Evolutionary conservation across 176 grass and related monocot species (phyloP).

Genomic region (Carex parvula): DNA sequence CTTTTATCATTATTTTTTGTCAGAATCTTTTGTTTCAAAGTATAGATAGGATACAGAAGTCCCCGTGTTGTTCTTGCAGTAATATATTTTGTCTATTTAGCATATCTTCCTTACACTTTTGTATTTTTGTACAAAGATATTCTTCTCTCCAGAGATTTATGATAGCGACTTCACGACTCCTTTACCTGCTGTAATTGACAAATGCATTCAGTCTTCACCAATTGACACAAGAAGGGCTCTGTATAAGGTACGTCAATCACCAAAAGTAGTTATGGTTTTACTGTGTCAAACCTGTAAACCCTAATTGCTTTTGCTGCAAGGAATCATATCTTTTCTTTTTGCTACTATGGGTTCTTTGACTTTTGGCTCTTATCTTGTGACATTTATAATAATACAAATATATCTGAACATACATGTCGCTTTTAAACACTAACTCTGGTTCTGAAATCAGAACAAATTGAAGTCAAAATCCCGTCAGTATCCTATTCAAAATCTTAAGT

Average conservation of each 20-base stretch:
- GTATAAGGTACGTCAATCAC: conserved; percentile 67
- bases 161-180: conserved; percentile 69
- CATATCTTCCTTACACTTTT: conserved; percentile 4
- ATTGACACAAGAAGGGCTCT: conserved; percentile 93
- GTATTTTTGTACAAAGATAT: conserved; percentile 49
- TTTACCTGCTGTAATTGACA: conserved; percentile 79
- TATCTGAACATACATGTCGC: not conserved
- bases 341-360: not conserved
- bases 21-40: not conserved
- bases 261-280: not conserved
- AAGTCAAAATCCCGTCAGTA: not conserved
- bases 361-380: not conserved
- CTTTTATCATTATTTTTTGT: not conserved
- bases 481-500: not conserved
- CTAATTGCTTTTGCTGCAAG: not conserved
- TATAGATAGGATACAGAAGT: not conserved
- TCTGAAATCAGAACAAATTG: not conserved
- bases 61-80: not conserved
- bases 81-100: not conserved
- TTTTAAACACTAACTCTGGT: not conserved
- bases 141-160: conserved; percentile 97
- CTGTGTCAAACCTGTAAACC: not conserved
- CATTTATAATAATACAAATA: not conserved
- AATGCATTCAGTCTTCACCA: conserved; percentile 94
- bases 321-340: not conserved